A percentile compares a stretch with the other conserved stretches of the same genome.
phyloP scores from a whole-genome alignment of 2,329 filamentous ascomycete species.

The Penicillium decumbens region DNA sequence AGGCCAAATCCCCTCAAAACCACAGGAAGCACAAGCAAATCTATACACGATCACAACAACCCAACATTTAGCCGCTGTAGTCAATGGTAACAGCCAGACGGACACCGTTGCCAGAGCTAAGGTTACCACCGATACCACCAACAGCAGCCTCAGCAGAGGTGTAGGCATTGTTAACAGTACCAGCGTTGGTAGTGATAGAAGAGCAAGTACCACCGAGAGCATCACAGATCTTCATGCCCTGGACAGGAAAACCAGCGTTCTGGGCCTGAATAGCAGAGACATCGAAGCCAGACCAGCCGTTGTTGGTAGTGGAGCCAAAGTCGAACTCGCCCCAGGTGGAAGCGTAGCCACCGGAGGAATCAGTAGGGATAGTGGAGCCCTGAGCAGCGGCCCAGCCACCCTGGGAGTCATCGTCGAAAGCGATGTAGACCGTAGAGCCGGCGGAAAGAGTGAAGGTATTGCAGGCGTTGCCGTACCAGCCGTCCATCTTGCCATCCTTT shows the following conservation, averaged over 20 bases:
- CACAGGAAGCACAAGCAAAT: background rate
- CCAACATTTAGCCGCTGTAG: slow-evolving; percentile 24
- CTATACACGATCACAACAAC: background rate
- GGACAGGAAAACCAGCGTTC: slow-evolving; percentile 25
- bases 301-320: slow-evolving; percentile 26
- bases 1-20: background rate
- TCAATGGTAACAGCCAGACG: slow-evolving; percentile 25
- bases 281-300: slow-evolving; percentile 31
- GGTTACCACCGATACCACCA: slow-evolving; percentile 35
- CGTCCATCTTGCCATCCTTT: slow-evolving; percentile 27
- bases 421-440: slow-evolving; percentile 33
- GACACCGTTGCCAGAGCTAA: slow-evolving; percentile 19
- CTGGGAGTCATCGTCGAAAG: slow-evolving; percentile 34
- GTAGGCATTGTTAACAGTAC: slow-evolving; percentile 32
- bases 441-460: slow-evolving; percentile 27
- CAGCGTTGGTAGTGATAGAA: slow-evolving; percentile 24
- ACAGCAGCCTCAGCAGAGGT: slow-evolving; percentile 24
- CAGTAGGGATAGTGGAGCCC: slow-evolving; percentile 23
- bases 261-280: slow-evolving; percentile 33
- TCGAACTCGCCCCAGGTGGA: slow-evolving; percentile 36
- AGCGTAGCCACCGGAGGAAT: slow-evolving; percentile 24
- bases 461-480: slow-evolving; percentile 33
- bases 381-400: slow-evolving; percentile 31
- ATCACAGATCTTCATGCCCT: slow-evolving; percentile 37
- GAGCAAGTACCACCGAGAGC: slow-evolving; percentile 28